These are phyloP conservation scores for Colletotrichum scovillei DNA, from an alignment of 2,329 filamentous ascomycete genomes.

Conservation along the genomic window DNA sequence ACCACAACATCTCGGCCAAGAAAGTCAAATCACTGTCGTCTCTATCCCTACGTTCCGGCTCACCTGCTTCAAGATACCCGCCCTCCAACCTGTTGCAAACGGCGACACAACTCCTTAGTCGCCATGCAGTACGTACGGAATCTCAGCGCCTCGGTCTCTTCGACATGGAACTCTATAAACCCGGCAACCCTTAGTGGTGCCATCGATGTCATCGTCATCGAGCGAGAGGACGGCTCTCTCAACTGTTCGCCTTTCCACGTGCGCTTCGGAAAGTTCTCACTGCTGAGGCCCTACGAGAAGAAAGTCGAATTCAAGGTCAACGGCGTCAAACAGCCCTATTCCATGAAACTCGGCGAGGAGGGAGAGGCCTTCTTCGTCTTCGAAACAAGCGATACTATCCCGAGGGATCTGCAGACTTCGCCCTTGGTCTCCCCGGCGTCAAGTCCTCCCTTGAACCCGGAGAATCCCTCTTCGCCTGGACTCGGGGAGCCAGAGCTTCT, in stretches of 20 bases:
- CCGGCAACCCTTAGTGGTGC: conserved; percentile 96
- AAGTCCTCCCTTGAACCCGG: conserved; percentile 76
- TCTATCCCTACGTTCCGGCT: background rate
- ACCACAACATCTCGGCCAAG: background rate
- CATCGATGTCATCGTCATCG: conserved; percentile 98
- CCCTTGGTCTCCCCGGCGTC: conserved; percentile 90
- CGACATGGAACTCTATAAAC: conserved; percentile 99
- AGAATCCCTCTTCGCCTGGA: conserved; percentile 53
- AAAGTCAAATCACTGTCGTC: background rate
- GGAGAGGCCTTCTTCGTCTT: conserved; percentile 99
- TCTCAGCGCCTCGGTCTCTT: conserved; percentile 94
- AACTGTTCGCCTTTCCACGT: conserved; percentile 98
- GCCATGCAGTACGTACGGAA: conserved; percentile 98
- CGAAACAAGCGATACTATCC: conserved; percentile 91
- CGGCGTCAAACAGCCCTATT: conserved; percentile 88
- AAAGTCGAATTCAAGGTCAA: conserved; percentile 99
- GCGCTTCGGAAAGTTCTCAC: conserved; percentile 97
- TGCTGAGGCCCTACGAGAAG: conserved; percentile 95
- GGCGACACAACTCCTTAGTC: background rate
- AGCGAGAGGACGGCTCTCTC: conserved; percentile 90
- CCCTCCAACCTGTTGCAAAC: conserved; percentile 13
- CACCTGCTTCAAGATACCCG: background rate
- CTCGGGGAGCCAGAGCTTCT: conserved; percentile 78
- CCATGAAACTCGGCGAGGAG: conserved; percentile 98
- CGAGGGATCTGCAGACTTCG: conserved; percentile 93